Evolutionary conservation across 2,329 filamentous ascomycete species (phyloP), one percentile per base, ranked within the genome.

Genomic region (Bipolaris zeicola): DNA sequence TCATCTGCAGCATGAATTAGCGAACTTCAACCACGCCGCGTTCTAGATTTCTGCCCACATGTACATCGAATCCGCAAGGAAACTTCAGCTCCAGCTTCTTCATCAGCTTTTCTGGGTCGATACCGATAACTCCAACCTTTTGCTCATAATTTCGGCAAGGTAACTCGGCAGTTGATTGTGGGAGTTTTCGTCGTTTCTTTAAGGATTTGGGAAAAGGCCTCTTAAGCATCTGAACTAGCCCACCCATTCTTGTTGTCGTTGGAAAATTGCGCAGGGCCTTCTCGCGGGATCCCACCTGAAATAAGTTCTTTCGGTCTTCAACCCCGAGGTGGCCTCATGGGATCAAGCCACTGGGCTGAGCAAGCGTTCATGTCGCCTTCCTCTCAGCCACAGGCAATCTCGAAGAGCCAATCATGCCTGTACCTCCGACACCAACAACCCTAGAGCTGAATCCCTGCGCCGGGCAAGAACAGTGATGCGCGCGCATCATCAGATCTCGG

Each of bases 1-100:
- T 51, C 24, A 55, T 58, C 56, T 58, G 47, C 16, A 8, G 24
- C 38, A 26, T n/a, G 14, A 11, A 34, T 56, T 33, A 56, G 53
- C 20, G n/a, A 36, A 37, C 8, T 22, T 20, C 14, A 39, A 18
- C 34, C 33, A 33, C 14, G 33, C 24, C 3, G 37, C 8, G 11
- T 39, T 37, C 10, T n/a, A 20, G n/a, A 28, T 26, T 2, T 26
- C 10, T 34, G 20, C 46, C 2, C 16, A 50, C 46, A 45, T 50
- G 31, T 28, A 55, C 16, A 36, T 46, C 6, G 26, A 50, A 55
- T 20, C 26, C 33, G 11, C 22, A 44, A 31, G 28, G 28, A 42
- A 36, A 56, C 36, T 50, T 50, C 22, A 45, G 16, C 6, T 46
- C 14, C 3, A 55, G 41, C n/a, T 36, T 51, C 3, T 31, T 24